Conservation (phyloP, 129 eudicot species). For the Pseudognaphalium luteoalbum region DNA sequence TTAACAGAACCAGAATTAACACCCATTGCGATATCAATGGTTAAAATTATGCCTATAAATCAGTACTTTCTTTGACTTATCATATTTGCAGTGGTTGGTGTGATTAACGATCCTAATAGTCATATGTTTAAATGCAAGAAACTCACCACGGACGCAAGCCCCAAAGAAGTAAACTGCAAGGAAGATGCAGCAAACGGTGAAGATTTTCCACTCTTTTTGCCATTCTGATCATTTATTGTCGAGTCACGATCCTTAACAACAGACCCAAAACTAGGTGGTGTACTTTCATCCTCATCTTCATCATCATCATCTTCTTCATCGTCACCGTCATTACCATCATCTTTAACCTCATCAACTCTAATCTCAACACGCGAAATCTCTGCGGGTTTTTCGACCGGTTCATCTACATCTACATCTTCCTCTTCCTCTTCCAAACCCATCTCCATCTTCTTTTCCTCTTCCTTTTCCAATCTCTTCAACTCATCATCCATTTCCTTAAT, state of each 20-base stretch:
- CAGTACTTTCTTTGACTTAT: neutral
- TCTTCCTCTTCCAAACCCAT: conserved; percentile 30
- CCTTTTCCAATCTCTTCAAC: conserved; percentile 58
- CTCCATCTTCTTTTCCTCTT: conserved; percentile 60
- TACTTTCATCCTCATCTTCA: conserved; percentile 49
- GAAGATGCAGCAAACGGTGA: conserved; percentile 70
- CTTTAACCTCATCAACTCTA: conserved; percentile 34
- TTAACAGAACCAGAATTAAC: neutral
- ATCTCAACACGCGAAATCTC: conserved; percentile 30
- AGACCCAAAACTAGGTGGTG: conserved; percentile 71
- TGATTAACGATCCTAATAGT: conserved; percentile 8
- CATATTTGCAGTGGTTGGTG: neutral
- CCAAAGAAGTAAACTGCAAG: conserved; percentile 52
- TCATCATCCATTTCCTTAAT: conserved; percentile 78
- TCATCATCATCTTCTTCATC: conserved; percentile 53
- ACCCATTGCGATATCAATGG: neutral
- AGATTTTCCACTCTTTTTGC: conserved; percentile 52
- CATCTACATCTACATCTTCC: conserved; percentile 28
- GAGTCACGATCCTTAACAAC: conserved; percentile 35
- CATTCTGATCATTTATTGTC: conserved; percentile 33
- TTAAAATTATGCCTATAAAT: neutral
- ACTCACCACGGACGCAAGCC: conserved; percentile 53
- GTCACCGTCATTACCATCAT: conserved; percentile 38
- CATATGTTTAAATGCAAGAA: neutral
- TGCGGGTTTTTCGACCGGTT: conserved; percentile 15